Evolutionary conservation across 177 flowering plant genomes (phyloP).

Genomic region (Tripterygium wilfordii): DNA sequence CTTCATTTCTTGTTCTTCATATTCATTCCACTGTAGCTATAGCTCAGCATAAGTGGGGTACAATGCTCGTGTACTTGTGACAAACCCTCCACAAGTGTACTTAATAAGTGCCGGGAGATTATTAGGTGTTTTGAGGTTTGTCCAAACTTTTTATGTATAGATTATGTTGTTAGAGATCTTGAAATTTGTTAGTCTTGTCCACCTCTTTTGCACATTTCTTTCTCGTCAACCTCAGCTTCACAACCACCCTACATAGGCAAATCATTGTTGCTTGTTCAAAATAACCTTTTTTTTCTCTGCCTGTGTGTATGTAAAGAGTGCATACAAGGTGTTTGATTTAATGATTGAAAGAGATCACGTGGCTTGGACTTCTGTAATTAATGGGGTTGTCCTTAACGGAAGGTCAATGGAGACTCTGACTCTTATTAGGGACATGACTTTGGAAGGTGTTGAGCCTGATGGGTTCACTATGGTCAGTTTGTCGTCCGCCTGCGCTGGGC

Average conservation of each 20-base stretch:
- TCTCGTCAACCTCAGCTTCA: no score
- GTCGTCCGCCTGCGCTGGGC: conserved; percentile 68
- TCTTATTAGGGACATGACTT: conserved; percentile 53
- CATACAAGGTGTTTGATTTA: conserved; percentile 52
- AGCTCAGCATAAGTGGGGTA: no score
- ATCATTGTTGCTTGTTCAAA: background rate
- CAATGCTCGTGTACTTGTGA: no score
- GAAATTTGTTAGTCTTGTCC: no score
- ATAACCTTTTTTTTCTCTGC: conserved; percentile 46
- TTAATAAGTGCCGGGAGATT: no score
- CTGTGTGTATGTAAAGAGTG: conserved; percentile 54
- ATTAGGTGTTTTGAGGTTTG: no score
- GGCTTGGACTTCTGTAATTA: conserved; percentile 79
- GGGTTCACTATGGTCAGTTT: conserved; percentile 81
- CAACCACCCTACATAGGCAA: no score
- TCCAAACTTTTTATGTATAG: no score
- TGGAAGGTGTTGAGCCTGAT: conserved; percentile 57
- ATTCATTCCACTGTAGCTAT: background rate
- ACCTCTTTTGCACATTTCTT: no score
- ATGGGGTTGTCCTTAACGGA: conserved; percentile 69
- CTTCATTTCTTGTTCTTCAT: background rate
- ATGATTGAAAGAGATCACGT: conserved; percentile 61
- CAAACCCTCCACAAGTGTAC: no score
- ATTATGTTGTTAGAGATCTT: no score
- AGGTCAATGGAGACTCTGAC: conserved; percentile 60